Evolutionary conservation across 2,329 filamentous ascomycete species (phyloP), one percentile per base, ranked within the genome.

Genomic region (Westerdykella ornata): DNA sequence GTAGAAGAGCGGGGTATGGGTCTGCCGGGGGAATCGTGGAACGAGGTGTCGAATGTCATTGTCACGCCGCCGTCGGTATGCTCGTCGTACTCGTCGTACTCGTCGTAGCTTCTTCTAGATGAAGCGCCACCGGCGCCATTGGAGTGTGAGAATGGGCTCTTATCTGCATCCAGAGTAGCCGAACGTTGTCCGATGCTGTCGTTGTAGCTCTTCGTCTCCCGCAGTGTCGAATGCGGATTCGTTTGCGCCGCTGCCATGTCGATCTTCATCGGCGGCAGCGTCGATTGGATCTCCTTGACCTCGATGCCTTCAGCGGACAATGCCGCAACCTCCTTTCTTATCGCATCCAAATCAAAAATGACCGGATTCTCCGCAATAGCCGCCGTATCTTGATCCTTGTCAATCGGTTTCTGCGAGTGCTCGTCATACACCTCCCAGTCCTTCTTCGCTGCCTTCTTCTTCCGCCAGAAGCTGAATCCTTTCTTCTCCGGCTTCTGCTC

Each of bases 341-440:
- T 97, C 11, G 92, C 92, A 56, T 98, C 92, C 35, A 98, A 80
- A 57, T 98, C 92, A 57, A 98, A 98, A 35, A 98, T 74, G 7
- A 97, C 84, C 26, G 72, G 71, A 15, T 70, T 53, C 78, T 81
- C 75, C 4, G 72, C 70, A 7, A 72, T 67, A 45, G 71, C 72
- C 13, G 73, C 73, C 7, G 56, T 49, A 41, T 76, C 72, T 7
- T 68, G 68, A 42, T 68, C 70, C 31, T 64, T 63, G 17, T 58
- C 59, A 18, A 62, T 46, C 16, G 61, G 57, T 4, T 54, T 56
- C 57, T 77, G 78, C 34, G 63, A 65, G 14, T 69, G 70, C 46
- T 94, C 85, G 60, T 96, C 84, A 62, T 96, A 96, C 7, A 88
- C 88, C 65, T 97, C 90, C 90, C 90, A 96, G 41, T 86, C 85